Conservation (phyloP, 140 eudicot genomes). For the Senecio squalidus region DNA sequence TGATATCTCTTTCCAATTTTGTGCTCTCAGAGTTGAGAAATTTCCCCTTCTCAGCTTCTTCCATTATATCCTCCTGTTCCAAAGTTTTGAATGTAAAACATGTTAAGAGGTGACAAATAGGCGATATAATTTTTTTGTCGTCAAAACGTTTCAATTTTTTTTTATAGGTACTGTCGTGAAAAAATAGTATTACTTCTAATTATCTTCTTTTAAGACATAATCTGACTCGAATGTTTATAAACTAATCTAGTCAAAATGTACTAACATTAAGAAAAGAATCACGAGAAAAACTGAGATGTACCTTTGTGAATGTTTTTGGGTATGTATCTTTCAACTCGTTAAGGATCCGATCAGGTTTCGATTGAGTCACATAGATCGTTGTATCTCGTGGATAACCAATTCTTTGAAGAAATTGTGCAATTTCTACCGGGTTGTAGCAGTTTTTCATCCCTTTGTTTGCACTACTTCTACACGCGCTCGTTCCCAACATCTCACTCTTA, state of each 20-base stretch:
- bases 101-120: background rate
- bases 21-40: slow-evolving; percentile 15
- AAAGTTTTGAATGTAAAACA: background rate
- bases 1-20: slow-evolving; percentile 28
- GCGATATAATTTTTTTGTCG: too few relatives aligned
- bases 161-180: too few relatives aligned
- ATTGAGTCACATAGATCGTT: slow-evolving; percentile 62
- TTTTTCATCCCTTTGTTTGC: slow-evolving; percentile 25
- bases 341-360: slow-evolving; percentile 41
- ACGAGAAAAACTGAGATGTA: slow-evolving; percentile 7
- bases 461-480: slow-evolving; percentile 20
- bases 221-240: too few relatives aligned
- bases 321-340: slow-evolving; percentile 34
- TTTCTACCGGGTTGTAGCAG: slow-evolving; percentile 48
- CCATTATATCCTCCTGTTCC: slow-evolving; percentile 53
- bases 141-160: too few relatives aligned
- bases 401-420: slow-evolving; percentile 44
- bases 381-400: slow-evolving; percentile 37
- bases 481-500: slow-evolving; percentile 37
- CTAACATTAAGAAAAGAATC: too few relatives aligned
- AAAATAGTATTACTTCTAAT: too few relatives aligned
- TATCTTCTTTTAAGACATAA: too few relatives aligned
- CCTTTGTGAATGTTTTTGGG: slow-evolving; percentile 72
- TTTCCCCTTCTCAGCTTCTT: slow-evolving; percentile 28
- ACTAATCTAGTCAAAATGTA: too few relatives aligned